Evolutionary conservation across 306 rosid species (phyloP), one percentile per base, ranked within the genome.

Genomic region (Rubus idaeus): DNA sequence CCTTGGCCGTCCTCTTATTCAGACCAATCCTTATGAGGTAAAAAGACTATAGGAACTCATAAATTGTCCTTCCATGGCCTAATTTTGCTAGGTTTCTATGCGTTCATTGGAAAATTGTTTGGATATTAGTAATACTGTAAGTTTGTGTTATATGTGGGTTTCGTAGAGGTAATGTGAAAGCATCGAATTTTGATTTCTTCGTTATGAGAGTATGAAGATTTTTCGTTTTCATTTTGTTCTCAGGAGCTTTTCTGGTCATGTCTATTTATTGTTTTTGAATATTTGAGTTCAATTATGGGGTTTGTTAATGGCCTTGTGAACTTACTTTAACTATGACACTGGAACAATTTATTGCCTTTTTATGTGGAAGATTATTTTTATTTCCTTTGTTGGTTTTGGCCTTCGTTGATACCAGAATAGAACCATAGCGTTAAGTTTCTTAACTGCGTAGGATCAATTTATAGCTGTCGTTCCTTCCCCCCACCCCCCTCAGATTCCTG

Each of bases 1-100:
- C 53, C 79, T 95, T n/a, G 99, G 99, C 11, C 99, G 99, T 6
- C 99, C 99, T 60, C 97, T 95, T 63, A 88, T 92, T 58, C 91
- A 90, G n/a, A 95, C 99, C 5, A 92, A 86, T 73, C 79, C 93
- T 66, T 95, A 95, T 30, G 99, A 95, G 97, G 98, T 91, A 46
- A 9, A 13, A 3, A 1, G 2, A 30, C 35, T 30, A 30, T 30
- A n/a, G 35, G 35, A 30, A 47, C 12, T 13, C 51, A 6, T 35
- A 44, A 68, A 10, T 66, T 53, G 37, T 42, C 56, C 30, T 56
- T 9, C 11, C 35, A 5, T 53, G 23, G 7, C 0, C 10, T 21
- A 30, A 30, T 30, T 30, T 30, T 30, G 35, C 35, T 30, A 20
- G 70, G 63, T 50, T 61, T 71, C 50, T 4, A 30, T 62, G 65